A percentile compares a stretch with the other conserved stretches of the same genome.
These are phyloP conservation scores for Tirmania nivea DNA, from an alignment of 495 filamentous ascomycete genomes.

Conservation along the genomic window DNA sequence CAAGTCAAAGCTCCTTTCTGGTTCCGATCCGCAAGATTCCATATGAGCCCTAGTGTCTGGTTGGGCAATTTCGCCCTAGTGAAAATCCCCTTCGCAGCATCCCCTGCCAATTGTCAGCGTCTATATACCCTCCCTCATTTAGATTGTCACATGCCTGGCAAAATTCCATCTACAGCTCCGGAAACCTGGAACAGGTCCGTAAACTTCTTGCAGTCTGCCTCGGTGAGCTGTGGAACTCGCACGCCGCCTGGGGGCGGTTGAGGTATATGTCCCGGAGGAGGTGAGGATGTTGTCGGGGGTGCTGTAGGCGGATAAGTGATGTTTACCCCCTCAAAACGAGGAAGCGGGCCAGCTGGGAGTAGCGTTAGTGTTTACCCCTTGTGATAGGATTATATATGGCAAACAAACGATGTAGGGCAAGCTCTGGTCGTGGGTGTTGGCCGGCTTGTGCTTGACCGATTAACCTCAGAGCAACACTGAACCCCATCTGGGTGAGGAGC, in stretches of 20 bases:
- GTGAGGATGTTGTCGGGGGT: slow-evolving; percentile 23
- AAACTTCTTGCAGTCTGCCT: slow-evolving; percentile 78
- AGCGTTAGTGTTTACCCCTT: no score
- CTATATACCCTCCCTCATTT: not conserved
- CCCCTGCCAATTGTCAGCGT: slow-evolving; percentile 27
- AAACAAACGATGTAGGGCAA: slow-evolving; percentile 38
- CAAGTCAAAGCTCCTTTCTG: slow-evolving; percentile 70
- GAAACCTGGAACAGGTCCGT: slow-evolving; percentile 70
- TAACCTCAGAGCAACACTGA: slow-evolving; percentile 72
- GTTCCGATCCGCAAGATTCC: slow-evolving; percentile 82
- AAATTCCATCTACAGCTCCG: slow-evolving; percentile 49
- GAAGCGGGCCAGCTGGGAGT: slow-evolving; percentile 58
- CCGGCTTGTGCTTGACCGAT: slow-evolving; percentile 90
- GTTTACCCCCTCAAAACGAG: slow-evolving; percentile 65
- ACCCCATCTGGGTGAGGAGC: slow-evolving; percentile 73
- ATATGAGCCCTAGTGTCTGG: slow-evolving; percentile 75
- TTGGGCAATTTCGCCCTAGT: slow-evolving; percentile 79
- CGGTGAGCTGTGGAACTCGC: slow-evolving; percentile 70
- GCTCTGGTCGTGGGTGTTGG: slow-evolving; percentile 53
- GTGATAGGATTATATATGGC: no score
- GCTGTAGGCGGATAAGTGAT: slow-evolving; percentile 19
- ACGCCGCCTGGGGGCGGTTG: slow-evolving; percentile 41
- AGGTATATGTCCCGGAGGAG: slow-evolving; percentile 20
- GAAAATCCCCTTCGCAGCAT: slow-evolving; percentile 82
- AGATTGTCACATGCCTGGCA: slow-evolving; percentile 39